These are phyloP conservation scores for Agrocybe praecox DNA, from an alignment of 768 basidiomycete genomes.

Conservation along the genomic window DNA sequence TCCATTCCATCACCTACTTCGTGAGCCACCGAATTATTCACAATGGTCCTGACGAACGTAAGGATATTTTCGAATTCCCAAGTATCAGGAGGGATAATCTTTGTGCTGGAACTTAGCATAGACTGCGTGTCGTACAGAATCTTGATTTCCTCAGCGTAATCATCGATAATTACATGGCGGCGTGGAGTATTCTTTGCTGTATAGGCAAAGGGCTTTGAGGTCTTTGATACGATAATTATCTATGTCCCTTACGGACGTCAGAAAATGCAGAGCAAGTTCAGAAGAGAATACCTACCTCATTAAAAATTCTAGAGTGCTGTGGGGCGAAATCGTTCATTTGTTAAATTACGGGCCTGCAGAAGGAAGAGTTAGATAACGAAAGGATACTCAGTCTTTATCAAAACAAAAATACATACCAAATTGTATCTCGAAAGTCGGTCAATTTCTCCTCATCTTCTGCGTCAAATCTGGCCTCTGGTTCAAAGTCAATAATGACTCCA, in stretches of 20 bases:
- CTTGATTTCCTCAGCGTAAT: constrained; percentile 29
- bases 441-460: neutral
- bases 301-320: neutral
- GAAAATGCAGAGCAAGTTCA: no score
- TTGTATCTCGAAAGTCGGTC: neutral
- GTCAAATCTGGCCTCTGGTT: neutral
- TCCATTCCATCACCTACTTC: neutral
- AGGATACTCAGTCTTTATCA: no score
- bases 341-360: neutral
- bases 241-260: constrained; percentile 15
- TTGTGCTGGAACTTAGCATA: no score
- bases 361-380: neutral
- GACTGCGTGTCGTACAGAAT: constrained; percentile 18
- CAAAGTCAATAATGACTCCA: neutral
- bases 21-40: neutral
- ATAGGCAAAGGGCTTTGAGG: constrained; percentile 42
- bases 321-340: neutral
- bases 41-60: constrained; percentile 5
- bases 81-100: neutral
- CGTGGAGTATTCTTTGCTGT: constrained; percentile 43
- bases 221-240: constrained; percentile 45
- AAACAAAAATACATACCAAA: neutral
- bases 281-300: neutral
- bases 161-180: constrained; percentile 33
- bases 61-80: constrained; percentile 5